These are phyloP conservation scores for Kazachstania sp. DNA, from an alignment of 1,139 yeast genomes.

Conservation along the genomic window DNA sequence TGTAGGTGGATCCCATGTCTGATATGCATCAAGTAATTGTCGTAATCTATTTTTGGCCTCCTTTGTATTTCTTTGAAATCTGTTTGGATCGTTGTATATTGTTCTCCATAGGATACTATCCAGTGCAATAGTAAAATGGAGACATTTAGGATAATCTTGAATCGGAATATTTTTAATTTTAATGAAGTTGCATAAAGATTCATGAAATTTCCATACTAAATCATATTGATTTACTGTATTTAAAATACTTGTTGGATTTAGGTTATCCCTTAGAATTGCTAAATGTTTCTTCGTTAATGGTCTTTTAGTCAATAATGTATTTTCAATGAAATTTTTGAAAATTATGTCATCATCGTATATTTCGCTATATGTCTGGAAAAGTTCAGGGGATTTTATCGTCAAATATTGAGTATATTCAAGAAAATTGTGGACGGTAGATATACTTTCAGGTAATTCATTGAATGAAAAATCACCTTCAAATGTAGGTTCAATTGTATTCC, in stretches of 20 bases:
- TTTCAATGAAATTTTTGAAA: constrained; percentile 23
- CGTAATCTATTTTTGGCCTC: constrained; percentile 21
- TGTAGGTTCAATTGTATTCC: constrained; percentile 14
- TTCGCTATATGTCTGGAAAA: constrained; percentile 16
- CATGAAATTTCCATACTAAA: constrained; percentile 32
- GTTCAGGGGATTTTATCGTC: constrained; percentile 18
- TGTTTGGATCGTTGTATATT: constrained; percentile 9
- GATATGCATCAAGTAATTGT: constrained; percentile 25
- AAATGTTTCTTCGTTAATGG: constrained; percentile 20
- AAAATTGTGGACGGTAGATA: constrained; percentile 18
- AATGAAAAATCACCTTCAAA: constrained; percentile 1
- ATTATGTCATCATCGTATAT: constrained; percentile 26
- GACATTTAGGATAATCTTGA: constrained; percentile 11
- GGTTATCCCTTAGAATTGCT: constrained; percentile 13
- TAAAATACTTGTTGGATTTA: constrained; percentile 24
- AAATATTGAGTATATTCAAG: constrained; percentile 22
- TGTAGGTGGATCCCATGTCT: constrained; percentile 30
- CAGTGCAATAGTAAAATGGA: constrained; percentile 17
- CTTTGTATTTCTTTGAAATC: constrained; percentile 16
- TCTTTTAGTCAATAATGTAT: constrained; percentile 23
- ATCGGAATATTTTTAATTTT: constrained; percentile 24
- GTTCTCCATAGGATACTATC: constrained; percentile 14
- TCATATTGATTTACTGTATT: constrained; percentile 29
- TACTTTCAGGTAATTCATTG: constrained; percentile 15
- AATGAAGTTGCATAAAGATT: constrained; percentile 23